Conservation (phyloP, 2,329 filamentous ascomycete genomes). For the Ceratocystis alfenasii region DNA sequence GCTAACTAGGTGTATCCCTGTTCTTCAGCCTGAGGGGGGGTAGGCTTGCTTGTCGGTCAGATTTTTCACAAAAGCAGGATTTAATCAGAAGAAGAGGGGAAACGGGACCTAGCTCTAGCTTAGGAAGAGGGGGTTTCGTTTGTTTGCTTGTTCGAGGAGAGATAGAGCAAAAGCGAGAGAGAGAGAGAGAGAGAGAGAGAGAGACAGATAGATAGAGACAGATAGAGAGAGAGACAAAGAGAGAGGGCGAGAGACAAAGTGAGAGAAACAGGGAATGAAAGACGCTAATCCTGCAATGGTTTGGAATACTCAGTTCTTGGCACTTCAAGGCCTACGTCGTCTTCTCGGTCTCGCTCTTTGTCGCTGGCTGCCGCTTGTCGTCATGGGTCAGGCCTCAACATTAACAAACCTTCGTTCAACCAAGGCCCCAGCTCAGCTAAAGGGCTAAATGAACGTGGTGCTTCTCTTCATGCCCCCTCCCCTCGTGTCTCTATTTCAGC, state of each 20-base stretch:
- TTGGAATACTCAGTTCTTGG: background rate
- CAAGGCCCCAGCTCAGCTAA: background rate
- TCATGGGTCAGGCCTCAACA: slow-evolving; percentile 1
- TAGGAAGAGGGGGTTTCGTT: too few species aligned
- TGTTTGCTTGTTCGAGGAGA: too few species aligned
- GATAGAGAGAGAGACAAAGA: too few species aligned
- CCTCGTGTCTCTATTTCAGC: background rate
- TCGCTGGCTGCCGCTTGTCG: background rate
- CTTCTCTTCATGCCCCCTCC: background rate
- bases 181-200: too few species aligned
- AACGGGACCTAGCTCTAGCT: background rate
- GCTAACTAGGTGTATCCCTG: background rate
- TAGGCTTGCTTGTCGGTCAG: background rate
- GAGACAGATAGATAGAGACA: too few species aligned
- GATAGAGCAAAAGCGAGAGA: too few species aligned
- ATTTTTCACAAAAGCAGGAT: slow-evolving; percentile 3
- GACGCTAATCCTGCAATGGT: background rate
- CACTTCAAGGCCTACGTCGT: too few species aligned
- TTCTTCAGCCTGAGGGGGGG: background rate
- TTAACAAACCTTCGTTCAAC: background rate
- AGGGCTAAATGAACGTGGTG: background rate
- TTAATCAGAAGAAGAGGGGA: background rate
- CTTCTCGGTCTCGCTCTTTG: too few species aligned
- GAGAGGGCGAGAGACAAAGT: too few species aligned
- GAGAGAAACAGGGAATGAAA: background rate